Conservation (phyloP, 768 basidiomycete genomes). For the Mycena vulgaris region DNA sequence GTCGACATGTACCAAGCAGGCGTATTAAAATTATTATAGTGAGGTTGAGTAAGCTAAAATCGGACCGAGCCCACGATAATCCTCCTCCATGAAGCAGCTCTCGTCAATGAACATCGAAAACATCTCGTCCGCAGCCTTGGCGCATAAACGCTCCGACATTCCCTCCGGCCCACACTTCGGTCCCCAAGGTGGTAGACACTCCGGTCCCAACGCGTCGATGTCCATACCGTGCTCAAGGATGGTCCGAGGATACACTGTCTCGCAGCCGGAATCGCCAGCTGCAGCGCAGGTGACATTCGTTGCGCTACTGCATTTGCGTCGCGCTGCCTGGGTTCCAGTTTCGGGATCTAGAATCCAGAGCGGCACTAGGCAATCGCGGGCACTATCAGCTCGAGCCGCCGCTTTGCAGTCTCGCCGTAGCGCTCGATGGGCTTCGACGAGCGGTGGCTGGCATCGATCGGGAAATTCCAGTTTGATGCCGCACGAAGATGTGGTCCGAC, state of each 20-base stretch:
- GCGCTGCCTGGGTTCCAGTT: background rate
- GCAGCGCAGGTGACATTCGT: background rate
- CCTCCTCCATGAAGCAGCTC: constrained; percentile 28
- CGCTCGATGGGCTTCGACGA: background rate
- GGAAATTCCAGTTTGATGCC: background rate
- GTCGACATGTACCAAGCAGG: no score
- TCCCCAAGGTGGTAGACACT: no score
- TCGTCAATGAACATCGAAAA: constrained; percentile 34
- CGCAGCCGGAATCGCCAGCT: background rate
- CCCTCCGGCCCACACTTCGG: background rate
- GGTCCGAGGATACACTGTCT: background rate
- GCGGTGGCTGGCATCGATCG: background rate
- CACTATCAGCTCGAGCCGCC: background rate
- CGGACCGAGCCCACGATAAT: background rate
- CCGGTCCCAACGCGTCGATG: background rate
- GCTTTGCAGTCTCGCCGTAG: background rate
- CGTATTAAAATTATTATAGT: background rate
- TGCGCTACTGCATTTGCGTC: background rate
- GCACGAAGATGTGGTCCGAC: background rate
- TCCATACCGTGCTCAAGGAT: background rate
- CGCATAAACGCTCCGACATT: constrained; percentile 15
- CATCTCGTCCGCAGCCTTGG: constrained; percentile 28
- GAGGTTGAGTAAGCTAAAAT: background rate
- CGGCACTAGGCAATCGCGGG: background rate
- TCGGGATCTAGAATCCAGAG: background rate